Base-by-base conservation (phyloP, 2,329 filamentous ascomycete species). In the Talaromyces sp. region DNA sequence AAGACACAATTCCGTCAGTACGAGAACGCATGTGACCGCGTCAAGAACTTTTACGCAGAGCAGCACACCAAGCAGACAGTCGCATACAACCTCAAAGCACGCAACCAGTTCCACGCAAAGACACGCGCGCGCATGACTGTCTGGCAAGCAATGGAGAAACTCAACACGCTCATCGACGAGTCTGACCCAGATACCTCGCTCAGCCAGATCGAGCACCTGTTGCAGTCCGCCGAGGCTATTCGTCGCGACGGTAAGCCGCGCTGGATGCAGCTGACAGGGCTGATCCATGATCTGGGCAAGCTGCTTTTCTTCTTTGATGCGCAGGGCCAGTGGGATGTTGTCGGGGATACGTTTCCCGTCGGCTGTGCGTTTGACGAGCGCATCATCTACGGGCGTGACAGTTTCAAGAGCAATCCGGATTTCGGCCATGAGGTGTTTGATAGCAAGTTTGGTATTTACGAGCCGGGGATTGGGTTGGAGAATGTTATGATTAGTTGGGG, bases 401-500 rank as follows among this genome's bases (percentile, higher is more conserved):
- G 88, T 26, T 96, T 96, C 75, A 77, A 75, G 63, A 81, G 79
- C 58, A 96, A 96, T 78, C 89, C 90, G 0, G 92, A 96, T 76
- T 81, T 74, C 69, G 74, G 76, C 17, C 82, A 96, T 74, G 80
- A 85, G 2, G 82, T 92, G 67, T 96, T 92, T 78, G 81, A 83
- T 75, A 88, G 88, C 63, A 82, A 89, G 75, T 80, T 87, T 67
- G 92, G 92, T 64, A 93, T 96, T 75, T 96, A 96, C 80, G 78
- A 80, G 1, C 83, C 85, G 0, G 87, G 88, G 60, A 94, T 91
- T 71, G 92, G 92, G 3, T 79, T 96, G 55, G 90, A 94, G 72
- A 93, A 92, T 67, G 80, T 96, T 66, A 92, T 96, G 88, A 83
- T 96, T 62, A 90, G 86, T 65, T 96, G 92, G 91, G 92, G 92